Conservation (phyloP, 2,329 filamentous ascomycete species). For the Scytalidium lignicola region DNA sequence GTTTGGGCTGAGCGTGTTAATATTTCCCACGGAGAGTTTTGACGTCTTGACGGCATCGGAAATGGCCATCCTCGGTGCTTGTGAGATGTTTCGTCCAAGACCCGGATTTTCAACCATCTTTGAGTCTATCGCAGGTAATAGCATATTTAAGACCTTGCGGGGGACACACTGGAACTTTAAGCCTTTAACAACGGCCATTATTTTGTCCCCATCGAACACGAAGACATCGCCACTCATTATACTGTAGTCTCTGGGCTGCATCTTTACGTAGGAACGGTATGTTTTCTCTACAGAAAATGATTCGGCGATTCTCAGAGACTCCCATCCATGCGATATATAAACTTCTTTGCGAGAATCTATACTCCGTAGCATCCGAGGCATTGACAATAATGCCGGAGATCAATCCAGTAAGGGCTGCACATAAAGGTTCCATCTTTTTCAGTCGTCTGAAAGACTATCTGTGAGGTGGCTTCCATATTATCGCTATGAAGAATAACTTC, state of each 20-base stretch:
- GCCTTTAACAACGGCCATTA: constrained; percentile 21
- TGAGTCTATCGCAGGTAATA: constrained; percentile 51
- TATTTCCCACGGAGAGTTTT: constrained; percentile 40
- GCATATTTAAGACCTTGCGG: constrained; percentile 43
- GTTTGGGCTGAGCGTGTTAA: constrained; percentile 45
- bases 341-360: constrained; percentile 50
- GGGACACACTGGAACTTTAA: constrained; percentile 31
- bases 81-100: constrained; percentile 22
- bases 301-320: constrained; percentile 45
- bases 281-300: constrained; percentile 39
- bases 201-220: constrained; percentile 38
- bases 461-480: constrained; percentile 37
- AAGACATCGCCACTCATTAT: constrained; percentile 50
- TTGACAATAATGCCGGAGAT: constrained; percentile 60
- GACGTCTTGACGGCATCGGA: constrained; percentile 19
- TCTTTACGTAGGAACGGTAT: constrained; percentile 53
- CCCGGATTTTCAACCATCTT: constrained; percentile 26
- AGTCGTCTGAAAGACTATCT: constrained; percentile 39
- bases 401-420: constrained; percentile 53
- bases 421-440: constrained; percentile 46
- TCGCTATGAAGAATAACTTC: constrained; percentile 50
- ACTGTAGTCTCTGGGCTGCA: constrained; percentile 43
- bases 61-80: constrained; percentile 25
- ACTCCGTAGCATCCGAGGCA: constrained; percentile 50
- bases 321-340: constrained; percentile 57